Evolutionary conservation across 495 filamentous ascomycete species (phyloP).

Genomic region (Saxispiralis lemnorum): DNA sequence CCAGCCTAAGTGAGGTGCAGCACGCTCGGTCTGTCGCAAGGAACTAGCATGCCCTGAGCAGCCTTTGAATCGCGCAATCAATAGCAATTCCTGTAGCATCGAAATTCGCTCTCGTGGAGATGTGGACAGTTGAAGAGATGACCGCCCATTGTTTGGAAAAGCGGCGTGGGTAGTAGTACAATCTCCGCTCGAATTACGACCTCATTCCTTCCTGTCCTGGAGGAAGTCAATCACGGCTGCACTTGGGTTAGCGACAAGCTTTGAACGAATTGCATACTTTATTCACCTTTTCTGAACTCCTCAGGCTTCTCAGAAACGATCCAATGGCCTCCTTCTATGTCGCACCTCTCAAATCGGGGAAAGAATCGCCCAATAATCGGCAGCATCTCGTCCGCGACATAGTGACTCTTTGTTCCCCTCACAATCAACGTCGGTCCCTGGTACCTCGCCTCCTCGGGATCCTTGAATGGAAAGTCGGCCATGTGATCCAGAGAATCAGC

Average conservation of each 20-base stretch:
- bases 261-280: background rate
- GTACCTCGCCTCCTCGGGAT: conserved; percentile 43
- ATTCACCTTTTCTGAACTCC: conserved; percentile 61
- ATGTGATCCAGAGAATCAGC: conserved; percentile 43
- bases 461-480: conserved; percentile 70
- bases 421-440: conserved; percentile 67
- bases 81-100: too few relatives aligned
- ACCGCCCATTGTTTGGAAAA: background rate
- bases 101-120: too few relatives aligned
- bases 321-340: conserved; percentile 88
- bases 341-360: conserved; percentile 57
- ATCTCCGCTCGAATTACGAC: too few relatives aligned
- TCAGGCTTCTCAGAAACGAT: conserved; percentile 84
- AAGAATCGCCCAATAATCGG: conserved; percentile 82
- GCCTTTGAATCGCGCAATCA: too few relatives aligned
- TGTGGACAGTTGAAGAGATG: background rate
- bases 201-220: conserved; percentile 33
- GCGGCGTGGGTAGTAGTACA: too few relatives aligned
- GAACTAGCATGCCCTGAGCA: too few relatives aligned
- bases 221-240: conserved; percentile 35
- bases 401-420: conserved; percentile 63
- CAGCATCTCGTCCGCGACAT: conserved; percentile 75
- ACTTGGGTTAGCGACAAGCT: conserved; percentile 5
- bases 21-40: too few relatives aligned
- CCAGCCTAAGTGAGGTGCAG: too few relatives aligned